A percentile compares a stretch with the other conserved stretches of the same genome.
Conservation (phyloP, 1,284 basidiomycete species). For the Vanrija sp. region DNA sequence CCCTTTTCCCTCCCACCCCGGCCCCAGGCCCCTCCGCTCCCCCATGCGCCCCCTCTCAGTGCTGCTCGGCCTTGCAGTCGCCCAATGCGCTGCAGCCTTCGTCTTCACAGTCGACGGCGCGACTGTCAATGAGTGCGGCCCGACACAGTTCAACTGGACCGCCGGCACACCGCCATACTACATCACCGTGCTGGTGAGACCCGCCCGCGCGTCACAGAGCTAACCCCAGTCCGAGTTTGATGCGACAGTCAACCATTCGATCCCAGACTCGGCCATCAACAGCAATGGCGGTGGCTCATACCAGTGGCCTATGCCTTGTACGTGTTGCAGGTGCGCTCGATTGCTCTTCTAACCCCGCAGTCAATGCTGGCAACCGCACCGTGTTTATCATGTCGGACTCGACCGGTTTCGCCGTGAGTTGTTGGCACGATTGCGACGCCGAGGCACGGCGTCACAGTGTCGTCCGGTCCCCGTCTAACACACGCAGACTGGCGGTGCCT, state of each 20-base stretch:
- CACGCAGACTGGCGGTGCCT: slow-evolving; percentile 40
- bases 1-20: too few relatives aligned
- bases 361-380: slow-evolving; percentile 27
- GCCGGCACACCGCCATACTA: slow-evolving; percentile 32
- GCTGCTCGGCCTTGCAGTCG: not conserved
- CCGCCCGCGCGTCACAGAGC: not conserved
- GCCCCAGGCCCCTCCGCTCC: too few relatives aligned
- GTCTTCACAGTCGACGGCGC: slow-evolving; percentile 23
- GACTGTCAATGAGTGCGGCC: slow-evolving; percentile 25
- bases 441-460: not conserved
- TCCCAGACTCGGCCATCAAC: slow-evolving; percentile 27
- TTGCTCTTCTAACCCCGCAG: slow-evolving; percentile 11
- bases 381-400: slow-evolving; percentile 43
- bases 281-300: slow-evolving; percentile 19
- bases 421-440: too few relatives aligned
- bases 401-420: slow-evolving; percentile 36
- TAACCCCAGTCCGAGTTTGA: slow-evolving; percentile 34
- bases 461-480: not conserved
- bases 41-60: not conserved
- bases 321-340: slow-evolving; percentile 1
- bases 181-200: slow-evolving; percentile 32
- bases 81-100: slow-evolving; percentile 10
- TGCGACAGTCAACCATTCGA: slow-evolving; percentile 30
- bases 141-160: slow-evolving; percentile 23
- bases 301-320: slow-evolving; percentile 36